Conservation (phyloP, 176 grass and related monocot species). For the Triticum dicoccoides region DNA sequence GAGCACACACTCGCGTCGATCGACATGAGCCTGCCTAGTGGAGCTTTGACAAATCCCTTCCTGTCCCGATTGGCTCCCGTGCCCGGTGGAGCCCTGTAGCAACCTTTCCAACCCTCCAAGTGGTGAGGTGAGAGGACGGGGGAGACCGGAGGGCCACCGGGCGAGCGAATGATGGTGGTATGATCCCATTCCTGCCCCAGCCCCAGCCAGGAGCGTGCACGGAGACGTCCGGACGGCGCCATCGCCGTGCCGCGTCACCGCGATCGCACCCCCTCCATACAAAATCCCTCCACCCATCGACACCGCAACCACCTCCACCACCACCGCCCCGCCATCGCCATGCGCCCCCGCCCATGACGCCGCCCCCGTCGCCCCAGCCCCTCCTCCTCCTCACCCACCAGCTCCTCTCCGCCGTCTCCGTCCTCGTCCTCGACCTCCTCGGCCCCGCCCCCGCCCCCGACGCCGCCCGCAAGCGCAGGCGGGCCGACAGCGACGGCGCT, state of each 20-base stretch:
- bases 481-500: not conserved
- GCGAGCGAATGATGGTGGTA: too few species aligned
- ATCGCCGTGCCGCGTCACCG: conserved; percentile 4
- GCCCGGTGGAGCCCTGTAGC: too few species aligned
- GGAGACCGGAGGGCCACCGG: too few species aligned
- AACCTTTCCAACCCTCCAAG: not conserved
- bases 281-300: conserved; percentile 37
- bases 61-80: not conserved
- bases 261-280: conserved; percentile 30
- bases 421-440: conserved; percentile 36
- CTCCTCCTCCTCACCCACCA: conserved; percentile 20
- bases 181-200: too few species aligned
- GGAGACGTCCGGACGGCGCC: not conserved
- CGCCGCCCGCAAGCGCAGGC: conserved; percentile 41
- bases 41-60: not conserved
- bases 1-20: not conserved
- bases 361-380: conserved; percentile 18
- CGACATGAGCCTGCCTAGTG: not conserved
- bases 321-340: conserved; percentile 35
- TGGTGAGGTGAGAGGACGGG: not conserved
- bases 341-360: conserved; percentile 39
- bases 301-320: conserved; percentile 36
- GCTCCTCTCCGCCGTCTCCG: conserved; percentile 27
- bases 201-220: not conserved
- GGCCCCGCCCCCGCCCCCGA: not conserved